Conservation (phyloP, 73 alveolate genomes). For the Paramecium pentaurelia region DNA sequence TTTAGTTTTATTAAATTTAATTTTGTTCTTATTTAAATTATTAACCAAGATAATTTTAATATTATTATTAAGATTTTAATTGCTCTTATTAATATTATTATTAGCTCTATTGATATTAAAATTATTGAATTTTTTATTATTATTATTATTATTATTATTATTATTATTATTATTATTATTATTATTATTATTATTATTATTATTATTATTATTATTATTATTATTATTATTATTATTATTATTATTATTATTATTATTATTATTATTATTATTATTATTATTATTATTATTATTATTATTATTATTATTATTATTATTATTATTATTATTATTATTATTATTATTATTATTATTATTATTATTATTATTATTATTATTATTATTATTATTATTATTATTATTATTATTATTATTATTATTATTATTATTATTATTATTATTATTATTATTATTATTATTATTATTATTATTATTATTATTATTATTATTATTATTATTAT, state of each 20-base stretch:
- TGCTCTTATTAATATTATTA: neutral
- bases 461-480: neutral
- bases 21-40: neutral
- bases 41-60: neutral
- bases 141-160: neutral
- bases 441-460: neutral
- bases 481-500: neutral
- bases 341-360: neutral
- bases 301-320: neutral
- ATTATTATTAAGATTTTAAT: neutral
- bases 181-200: neutral
- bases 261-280: neutral
- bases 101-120: neutral
- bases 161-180: neutral
- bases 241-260: neutral
- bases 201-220: neutral
- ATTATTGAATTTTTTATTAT: neutral
- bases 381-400: neutral
- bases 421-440: neutral
- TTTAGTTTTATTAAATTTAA: too few species aligned
- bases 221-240: neutral
- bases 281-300: neutral
- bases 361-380: neutral
- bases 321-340: neutral
- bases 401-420: neutral